Percentiles rank a stretch among this genome's conserved stretches.
Conservation (phyloP, 1,284 basidiomycete species). For the Sanghuangporus sanghuang region DNA sequence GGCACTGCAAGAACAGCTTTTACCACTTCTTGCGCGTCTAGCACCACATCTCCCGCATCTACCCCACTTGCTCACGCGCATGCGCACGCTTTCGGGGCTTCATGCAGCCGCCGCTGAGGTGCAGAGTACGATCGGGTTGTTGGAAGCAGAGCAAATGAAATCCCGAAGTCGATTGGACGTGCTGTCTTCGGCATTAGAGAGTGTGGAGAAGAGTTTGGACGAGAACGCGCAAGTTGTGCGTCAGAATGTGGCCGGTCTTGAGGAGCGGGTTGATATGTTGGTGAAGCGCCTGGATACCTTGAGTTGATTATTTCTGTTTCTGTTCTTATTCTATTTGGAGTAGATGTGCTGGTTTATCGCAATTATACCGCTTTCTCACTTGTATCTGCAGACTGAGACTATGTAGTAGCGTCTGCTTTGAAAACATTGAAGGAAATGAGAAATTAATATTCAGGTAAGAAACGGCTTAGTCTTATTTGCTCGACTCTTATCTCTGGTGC, state of each 20-base stretch:
- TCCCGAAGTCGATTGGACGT: slow-evolving; percentile 61
- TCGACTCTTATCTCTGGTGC: neutral
- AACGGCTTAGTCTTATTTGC: no score
- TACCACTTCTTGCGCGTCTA: slow-evolving; percentile 79
- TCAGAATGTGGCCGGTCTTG: slow-evolving; percentile 67
- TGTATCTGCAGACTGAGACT: no score
- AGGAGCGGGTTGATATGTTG: slow-evolving; percentile 54
- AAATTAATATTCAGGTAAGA: no score
- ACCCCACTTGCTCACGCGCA: slow-evolving; percentile 83
- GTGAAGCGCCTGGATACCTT: slow-evolving; percentile 45
- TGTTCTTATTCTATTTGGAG: neutral
- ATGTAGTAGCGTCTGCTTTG: no score
- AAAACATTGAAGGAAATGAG: no score
- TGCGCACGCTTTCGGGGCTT: slow-evolving; percentile 78
- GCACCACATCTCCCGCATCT: slow-evolving; percentile 87
- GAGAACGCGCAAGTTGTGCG: slow-evolving; percentile 72
- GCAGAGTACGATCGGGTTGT: slow-evolving; percentile 58
- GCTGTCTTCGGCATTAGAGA: slow-evolving; percentile 60
- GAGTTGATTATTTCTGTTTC: slow-evolving; percentile 4
- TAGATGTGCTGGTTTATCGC: neutral
- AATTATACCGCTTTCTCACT: neutral
- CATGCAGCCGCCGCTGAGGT: slow-evolving; percentile 83
- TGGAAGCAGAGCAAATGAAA: slow-evolving; percentile 69
- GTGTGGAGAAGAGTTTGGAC: slow-evolving; percentile 71
- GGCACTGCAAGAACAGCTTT: slow-evolving; percentile 55